phyloP scores from a whole-genome alignment of 768 basidiomycete genomes.

The Kockovaella imperatae region DNA sequence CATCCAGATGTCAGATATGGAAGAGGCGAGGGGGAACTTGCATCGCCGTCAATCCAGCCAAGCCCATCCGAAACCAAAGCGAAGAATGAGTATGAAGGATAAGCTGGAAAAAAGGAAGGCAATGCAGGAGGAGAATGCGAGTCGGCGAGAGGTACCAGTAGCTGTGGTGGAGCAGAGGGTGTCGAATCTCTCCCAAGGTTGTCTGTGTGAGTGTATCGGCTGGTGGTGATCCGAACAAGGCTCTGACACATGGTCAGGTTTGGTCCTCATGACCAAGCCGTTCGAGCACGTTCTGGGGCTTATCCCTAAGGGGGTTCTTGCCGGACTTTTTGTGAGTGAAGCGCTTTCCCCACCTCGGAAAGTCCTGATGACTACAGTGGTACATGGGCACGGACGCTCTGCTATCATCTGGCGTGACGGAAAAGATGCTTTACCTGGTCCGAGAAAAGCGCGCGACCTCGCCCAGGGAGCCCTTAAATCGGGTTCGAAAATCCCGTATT shows the following conservation, averaged over 20 bases:
- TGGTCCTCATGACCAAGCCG: constrained; percentile 72
- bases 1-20: constrained; percentile 17
- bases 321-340: constrained; percentile 73
- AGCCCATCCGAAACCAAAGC: too few relatives aligned
- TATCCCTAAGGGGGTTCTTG: constrained; percentile 67
- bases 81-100: constrained; percentile 5
- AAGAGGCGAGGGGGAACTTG: constrained; percentile 16
- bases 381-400: constrained; percentile 85
- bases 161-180: constrained; percentile 87
- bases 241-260: constrained; percentile 29
- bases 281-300: constrained; percentile 70
- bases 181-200: constrained; percentile 79
- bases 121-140: constrained; percentile 11
- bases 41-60: too few relatives aligned
- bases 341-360: constrained; percentile 4
- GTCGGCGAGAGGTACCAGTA: constrained; percentile 43
- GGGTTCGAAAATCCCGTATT: constrained; percentile 67
- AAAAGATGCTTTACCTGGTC: constrained; percentile 69
- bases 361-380: constrained; percentile 51
- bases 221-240: not conserved
- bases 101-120: constrained; percentile 10
- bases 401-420: constrained; percentile 70
- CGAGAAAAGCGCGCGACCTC: constrained; percentile 61
- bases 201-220: constrained; percentile 51
- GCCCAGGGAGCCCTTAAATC: constrained; percentile 59